phyloP scores from a whole-genome alignment of 1,284 basidiomycete species.

The Sphaerobolus stellatus region DNA sequence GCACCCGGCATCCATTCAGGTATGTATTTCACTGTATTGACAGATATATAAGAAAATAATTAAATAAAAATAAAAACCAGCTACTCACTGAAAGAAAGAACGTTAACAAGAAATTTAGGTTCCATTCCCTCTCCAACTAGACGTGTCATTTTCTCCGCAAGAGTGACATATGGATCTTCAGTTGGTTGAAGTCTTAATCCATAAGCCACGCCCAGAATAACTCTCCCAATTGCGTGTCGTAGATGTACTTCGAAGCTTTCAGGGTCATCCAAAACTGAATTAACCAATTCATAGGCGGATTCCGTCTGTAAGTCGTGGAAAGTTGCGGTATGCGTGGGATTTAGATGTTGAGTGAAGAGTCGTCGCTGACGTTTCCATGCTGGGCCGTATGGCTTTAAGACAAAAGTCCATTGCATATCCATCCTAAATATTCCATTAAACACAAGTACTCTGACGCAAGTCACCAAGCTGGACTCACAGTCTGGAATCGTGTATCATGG shows the following conservation, averaged over 20 bases:
- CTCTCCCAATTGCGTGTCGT: neutral
- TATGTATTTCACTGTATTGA: neutral
- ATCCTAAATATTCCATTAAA: slow-evolving; percentile 14
- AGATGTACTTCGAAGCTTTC: neutral
- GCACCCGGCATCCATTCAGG: neutral
- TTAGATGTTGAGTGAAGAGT: slow-evolving; percentile 20
- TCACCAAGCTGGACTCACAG: slow-evolving; percentile 1
- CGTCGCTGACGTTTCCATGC: slow-evolving; percentile 23
- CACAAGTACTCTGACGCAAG: neutral
- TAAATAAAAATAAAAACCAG: neutral
- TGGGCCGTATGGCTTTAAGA: slow-evolving; percentile 21
- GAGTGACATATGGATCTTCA: neutral
- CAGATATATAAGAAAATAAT: neutral
- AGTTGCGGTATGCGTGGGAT: neutral
- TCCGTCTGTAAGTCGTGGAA: neutral
- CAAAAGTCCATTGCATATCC: slow-evolving; percentile 24
- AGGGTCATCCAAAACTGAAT: neutral
- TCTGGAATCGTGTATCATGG: neutral
- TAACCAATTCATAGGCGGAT: neutral
- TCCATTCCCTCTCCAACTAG: neutral
- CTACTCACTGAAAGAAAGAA: neutral
- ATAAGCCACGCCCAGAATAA: neutral
- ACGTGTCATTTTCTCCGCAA: neutral
- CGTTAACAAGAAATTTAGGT: neutral
- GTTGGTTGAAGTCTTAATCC: neutral